Base-by-base conservation (phyloP, 2,329 filamentous ascomycete genomes). In the Hymenoscyphus repandus region DNA sequence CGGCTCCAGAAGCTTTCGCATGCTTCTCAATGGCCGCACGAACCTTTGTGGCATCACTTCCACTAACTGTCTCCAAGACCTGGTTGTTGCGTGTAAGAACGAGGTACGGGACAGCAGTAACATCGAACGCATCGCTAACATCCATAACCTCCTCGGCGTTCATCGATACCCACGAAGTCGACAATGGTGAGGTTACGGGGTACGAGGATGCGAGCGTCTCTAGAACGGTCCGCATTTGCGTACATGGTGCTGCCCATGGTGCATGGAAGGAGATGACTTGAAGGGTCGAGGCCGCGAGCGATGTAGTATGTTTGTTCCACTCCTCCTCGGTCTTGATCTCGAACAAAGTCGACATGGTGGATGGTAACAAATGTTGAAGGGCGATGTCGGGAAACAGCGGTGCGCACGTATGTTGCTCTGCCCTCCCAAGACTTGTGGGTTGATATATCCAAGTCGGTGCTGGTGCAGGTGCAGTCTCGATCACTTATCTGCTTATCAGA, bases 61-160 rank as follows among this genome's bases (percentile, higher is more conserved):
- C 93, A 59, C 88, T 92, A 55, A 99, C 83, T 3, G 85, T 88
- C 69, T 96, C 89, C 52, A 97, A 71, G 12, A 90, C 81, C 65
- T 86, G 74, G 57, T 85, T 83, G 63, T 84, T 81, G 60, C 86
- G 85, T 63, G 92, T 77, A 38, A 97, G 79, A 27, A 96, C 89
- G 22, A 97, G 81, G 70, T 89, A 96, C 1, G 93, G 93, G 12
- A 99, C 93, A 5, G 92, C 91, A 3, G 90, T 91, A 47, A 99
- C 92, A 62, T 96, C 86, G 77, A 96, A 97, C 37, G 81, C 76
- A 72, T 99, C 93, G 62, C 87, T 91, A 62, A 97, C 81, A 55
- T 97, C 91, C 62, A 88, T 87, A 39, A 97, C 78, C 59, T 96
- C 91, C 74, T 99, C 93, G 54, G 93, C 93, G 70, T 99, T 91